Conservation (phyloP, 768 basidiomycete species). For the Trametes maxima region DNA sequence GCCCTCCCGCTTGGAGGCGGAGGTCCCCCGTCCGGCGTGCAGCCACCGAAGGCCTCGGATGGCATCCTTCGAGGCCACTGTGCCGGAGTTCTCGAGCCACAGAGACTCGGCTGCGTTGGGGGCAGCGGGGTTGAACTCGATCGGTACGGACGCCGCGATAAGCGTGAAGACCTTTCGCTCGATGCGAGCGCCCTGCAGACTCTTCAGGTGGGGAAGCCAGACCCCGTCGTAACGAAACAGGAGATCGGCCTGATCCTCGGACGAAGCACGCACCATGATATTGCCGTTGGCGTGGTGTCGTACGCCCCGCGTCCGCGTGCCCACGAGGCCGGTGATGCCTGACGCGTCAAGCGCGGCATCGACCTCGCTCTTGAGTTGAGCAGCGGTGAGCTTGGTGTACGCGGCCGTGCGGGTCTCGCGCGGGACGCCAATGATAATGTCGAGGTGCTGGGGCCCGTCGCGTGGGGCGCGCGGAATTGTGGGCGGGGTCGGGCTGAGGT, state of each 20-base stretch:
- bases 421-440: conserved; percentile 2
- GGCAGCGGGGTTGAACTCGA: neutral
- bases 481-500: neutral
- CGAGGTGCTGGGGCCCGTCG: conserved; percentile 1
- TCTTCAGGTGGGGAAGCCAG: conserved; percentile 5
- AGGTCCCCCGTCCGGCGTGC: conserved; percentile 1
- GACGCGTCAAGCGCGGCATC: conserved; percentile 3
- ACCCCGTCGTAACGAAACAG: neutral
- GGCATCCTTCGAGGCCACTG: conserved; percentile 1
- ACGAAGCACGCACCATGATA: neutral
- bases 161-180: neutral
- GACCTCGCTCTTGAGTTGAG: conserved; percentile 7
- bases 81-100: conserved; percentile 4
- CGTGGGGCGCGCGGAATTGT: neutral
- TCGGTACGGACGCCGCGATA: neutral
- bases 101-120: conserved; percentile 1
- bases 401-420: neutral
- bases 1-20: conserved; percentile 1
- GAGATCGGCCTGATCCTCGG: neutral
- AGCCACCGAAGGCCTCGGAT: conserved; percentile 3
- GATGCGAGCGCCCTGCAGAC: neutral
- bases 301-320: conserved; percentile 2
- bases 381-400: conserved; percentile 1
- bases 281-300: neutral
- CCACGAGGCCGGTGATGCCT: neutral